Evolutionary conservation across 495 filamentous ascomycete genomes (phyloP), one percentile per base, ranked within the genome.

Genomic region (Aspergillus olivimuriae): DNA sequence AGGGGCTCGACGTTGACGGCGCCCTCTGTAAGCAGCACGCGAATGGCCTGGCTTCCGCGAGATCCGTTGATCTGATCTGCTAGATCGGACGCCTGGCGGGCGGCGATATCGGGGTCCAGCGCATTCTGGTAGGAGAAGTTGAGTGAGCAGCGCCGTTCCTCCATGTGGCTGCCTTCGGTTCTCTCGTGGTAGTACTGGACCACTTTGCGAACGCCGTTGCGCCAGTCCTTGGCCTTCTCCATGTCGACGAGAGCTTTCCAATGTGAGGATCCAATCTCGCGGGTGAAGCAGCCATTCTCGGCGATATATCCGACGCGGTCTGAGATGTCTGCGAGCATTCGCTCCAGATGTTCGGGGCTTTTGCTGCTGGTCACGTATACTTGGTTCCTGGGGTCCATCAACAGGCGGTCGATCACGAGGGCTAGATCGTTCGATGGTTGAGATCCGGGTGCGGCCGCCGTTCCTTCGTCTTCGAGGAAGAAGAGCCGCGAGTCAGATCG

Each of bases 21-120:
- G 26, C 74, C 76, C 22, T 81, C 75, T 34, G 82, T 66, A 18
- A 86, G 85, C 23, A 91, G 76, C 8, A 89, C 86, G 40, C 84
- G 83, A 31, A 94, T 85, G 12, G 78, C 73, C 54, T 89, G 83
- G 34, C 74, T 77, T 50, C 86, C 80, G 51, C 86, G 87, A 4
- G 84, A 80, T 56, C 88, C 86, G 56, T 91, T 94, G 68, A 94
- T 88, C 54, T 92, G 87, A 46, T 85, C 86, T 3, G 84, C 86
- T 54, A 84, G 82, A 47, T 95, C 89, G 18, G 77, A 82, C 10
- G 85, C 88, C 53, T 86, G 86, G 6, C 83, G 76, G 35, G 69
- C 61, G 1, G 89, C 87, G 23, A 75, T 66, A 30, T 82, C 77
- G 35, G 68, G 69, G 51, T 94, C 86, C 22, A 83, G 77, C 0